Base-by-base conservation (phyloP, 805 yeast species). In the Lachancea nothofagi region DNA sequence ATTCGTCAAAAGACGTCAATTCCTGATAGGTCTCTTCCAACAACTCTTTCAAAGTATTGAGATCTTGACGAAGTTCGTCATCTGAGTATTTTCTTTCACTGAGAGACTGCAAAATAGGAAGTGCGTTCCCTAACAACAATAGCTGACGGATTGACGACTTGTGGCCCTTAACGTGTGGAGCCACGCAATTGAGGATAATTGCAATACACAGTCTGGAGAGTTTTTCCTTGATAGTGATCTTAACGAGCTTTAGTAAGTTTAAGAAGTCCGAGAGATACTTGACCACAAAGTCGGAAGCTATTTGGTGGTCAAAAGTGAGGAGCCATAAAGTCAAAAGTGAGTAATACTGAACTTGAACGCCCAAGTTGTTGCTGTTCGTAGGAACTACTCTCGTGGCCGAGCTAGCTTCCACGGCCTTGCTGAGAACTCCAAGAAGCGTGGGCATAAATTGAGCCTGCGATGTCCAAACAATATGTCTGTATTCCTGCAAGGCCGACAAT, bases 21-120 rank as follows among this genome's bases (percentile, higher is more conserved):
- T 76, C 78, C 35, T 80, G 75, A 45, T 82, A 88, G 35, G 86
- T 81, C 21, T 78, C 83, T 46, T 77, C 78, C 48, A 90, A 72
- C n/a, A 69, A 67, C 25, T 70, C 76, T 42, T 71, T 66, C 48
- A 93, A 68, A 23, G 65, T 59, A 17, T 66, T 69, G 50, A 93
- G 74, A 59, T 88, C 97, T 14, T 67, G 69, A 33, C 83, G 75
- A 52, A 93, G 74, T 61, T 93, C 98, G 46, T 86, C 93, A 61
- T 93, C 98, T 5, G 95, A 83, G 81, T 95, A 89, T 64, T 93
- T 93, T 54, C 97, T 72, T 45, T 84, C 90, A 49, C 78, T 75
- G 52, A 93, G 72, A 42, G 80, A 76, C 51, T 74, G 76, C 43
- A 86, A 67, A 7, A 77, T 72, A 38, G 80, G 74, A 43, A 85